phyloP scores from a whole-genome alignment of 2,329 filamentous ascomycete species.

The Fusarium agapanthi region DNA sequence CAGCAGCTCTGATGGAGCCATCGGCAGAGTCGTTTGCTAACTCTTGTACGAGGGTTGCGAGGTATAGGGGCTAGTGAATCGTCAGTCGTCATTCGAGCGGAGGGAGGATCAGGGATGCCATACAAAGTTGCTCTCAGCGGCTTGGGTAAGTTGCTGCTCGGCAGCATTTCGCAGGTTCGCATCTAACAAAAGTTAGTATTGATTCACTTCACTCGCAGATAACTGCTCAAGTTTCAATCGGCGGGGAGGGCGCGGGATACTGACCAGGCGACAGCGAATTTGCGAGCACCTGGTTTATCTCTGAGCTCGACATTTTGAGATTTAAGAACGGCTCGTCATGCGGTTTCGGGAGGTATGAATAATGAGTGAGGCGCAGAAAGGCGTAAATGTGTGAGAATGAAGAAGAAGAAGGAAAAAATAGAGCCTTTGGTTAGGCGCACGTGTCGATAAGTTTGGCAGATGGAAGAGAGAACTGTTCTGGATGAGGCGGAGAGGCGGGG shows the following conservation, averaged over 20 bases:
- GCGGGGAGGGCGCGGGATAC: constrained; percentile 47
- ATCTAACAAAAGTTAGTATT: constrained; percentile 67
- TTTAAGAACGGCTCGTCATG: constrained; percentile 49
- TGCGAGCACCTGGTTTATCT: constrained; percentile 97
- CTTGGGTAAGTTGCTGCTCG: constrained; percentile 92
- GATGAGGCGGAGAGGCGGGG: constrained; percentile 45
- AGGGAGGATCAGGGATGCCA: constrained; percentile 43
- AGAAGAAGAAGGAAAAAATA: constrained; percentile 30
- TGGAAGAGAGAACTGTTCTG: constrained; percentile 34
- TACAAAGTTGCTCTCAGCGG: constrained; percentile 96
- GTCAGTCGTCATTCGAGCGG: constrained; percentile 38
- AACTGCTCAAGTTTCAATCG: constrained; percentile 1
- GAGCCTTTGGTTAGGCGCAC: constrained; percentile 41
- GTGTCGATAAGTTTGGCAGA: constrained; percentile 45
- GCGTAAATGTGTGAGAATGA: constrained; percentile 16
- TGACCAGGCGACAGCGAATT: constrained; percentile 95
- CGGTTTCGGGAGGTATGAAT: constrained; percentile 44
- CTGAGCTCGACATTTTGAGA: constrained; percentile 75
- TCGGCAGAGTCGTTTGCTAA: constrained; percentile 89
- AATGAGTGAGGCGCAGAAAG: constrained; percentile 23
- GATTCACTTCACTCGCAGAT: constrained; percentile 14
- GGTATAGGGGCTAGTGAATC: constrained; percentile 79
- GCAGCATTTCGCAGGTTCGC: constrained; percentile 87
- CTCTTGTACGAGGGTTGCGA: constrained; percentile 90
- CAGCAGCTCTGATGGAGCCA: constrained; percentile 88